Conservation (phyloP, 2,329 filamentous ascomycete species). For the Aspergillus sp. region DNA sequence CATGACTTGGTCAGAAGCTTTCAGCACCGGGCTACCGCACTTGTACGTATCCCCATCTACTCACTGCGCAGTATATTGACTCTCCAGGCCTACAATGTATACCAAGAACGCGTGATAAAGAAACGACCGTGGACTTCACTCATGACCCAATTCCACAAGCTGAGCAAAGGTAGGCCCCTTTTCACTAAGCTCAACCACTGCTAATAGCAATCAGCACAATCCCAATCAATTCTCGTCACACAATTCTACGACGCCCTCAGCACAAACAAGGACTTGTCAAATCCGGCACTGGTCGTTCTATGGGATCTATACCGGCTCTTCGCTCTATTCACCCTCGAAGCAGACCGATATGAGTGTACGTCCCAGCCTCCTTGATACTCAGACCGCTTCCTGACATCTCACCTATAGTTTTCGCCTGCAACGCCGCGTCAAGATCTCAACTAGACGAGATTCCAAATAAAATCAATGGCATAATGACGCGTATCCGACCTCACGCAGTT, state of each 20-base stretch:
- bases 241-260: conserved; percentile 47
- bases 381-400: background rate
- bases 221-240: conserved; percentile 49
- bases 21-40: background rate
- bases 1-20: background rate
- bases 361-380: background rate
- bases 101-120: conserved; percentile 45
- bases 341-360: conserved; percentile 32
- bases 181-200: background rate
- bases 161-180: conserved; percentile 24
- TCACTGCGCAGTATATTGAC: background rate
- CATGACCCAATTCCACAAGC: conserved; percentile 31
- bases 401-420: conserved; percentile 42
- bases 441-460: conserved; percentile 42
- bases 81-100: conserved; percentile 34
- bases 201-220: conserved; percentile 38
- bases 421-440: conserved; percentile 42
- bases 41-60: background rate
- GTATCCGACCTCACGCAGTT: conserved; percentile 53
- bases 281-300: conserved; percentile 33
- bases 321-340: conserved; percentile 49
- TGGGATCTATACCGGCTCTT: conserved; percentile 49
- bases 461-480: conserved; percentile 49
- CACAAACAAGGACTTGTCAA: conserved; percentile 24
- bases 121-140: conserved; percentile 51